Conservation (phyloP, 2,329 filamentous ascomycete genomes). For the Ophiostoma sp. region DNA sequence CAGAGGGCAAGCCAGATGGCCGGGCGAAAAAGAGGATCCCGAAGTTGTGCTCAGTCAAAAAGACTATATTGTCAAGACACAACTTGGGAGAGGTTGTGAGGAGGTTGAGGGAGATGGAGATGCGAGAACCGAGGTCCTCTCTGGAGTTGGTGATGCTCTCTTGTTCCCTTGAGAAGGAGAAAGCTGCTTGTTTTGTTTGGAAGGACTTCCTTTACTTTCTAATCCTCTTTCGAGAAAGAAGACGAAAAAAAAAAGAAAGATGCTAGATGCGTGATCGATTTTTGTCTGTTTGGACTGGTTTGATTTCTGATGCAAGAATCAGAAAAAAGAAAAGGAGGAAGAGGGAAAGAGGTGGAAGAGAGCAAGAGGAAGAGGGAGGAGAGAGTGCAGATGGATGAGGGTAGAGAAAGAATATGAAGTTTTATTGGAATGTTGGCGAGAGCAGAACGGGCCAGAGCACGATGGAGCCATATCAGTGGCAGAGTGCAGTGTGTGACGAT, state of each 20-base stretch:
- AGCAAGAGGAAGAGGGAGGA: background rate
- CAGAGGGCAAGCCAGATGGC: slow-evolving; percentile 81
- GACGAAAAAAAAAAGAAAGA: slow-evolving; percentile 18
- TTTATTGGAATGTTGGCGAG: slow-evolving; percentile 30
- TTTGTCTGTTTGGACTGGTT: background rate
- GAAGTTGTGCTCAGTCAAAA: slow-evolving; percentile 51
- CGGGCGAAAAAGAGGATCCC: slow-evolving; percentile 55
- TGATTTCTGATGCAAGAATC: slow-evolving; percentile 4
- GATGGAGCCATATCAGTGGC: slow-evolving; percentile 8
- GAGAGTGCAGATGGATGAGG: slow-evolving; percentile 5
- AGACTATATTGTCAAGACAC: slow-evolving; percentile 39
- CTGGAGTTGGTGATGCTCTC: background rate
- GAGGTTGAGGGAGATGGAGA: slow-evolving; percentile 29
- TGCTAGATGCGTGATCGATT: background rate
- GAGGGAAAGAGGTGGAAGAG: slow-evolving; percentile 3
- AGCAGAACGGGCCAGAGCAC: slow-evolving; percentile 4
- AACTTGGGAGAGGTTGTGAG: slow-evolving; percentile 17
- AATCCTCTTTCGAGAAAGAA: background rate
- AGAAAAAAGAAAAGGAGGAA: background rate
- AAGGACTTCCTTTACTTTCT: slow-evolving; percentile 9
- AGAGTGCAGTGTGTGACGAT: slow-evolving; percentile 23
- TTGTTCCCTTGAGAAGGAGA: slow-evolving; percentile 11
- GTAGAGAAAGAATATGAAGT: slow-evolving; percentile 23
- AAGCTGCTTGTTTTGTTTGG: slow-evolving; percentile 13
- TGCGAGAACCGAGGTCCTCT: slow-evolving; percentile 9